Evolutionary conservation across 495 filamentous ascomycete species (phyloP).

Genomic region (Emericellopsis terricola): DNA sequence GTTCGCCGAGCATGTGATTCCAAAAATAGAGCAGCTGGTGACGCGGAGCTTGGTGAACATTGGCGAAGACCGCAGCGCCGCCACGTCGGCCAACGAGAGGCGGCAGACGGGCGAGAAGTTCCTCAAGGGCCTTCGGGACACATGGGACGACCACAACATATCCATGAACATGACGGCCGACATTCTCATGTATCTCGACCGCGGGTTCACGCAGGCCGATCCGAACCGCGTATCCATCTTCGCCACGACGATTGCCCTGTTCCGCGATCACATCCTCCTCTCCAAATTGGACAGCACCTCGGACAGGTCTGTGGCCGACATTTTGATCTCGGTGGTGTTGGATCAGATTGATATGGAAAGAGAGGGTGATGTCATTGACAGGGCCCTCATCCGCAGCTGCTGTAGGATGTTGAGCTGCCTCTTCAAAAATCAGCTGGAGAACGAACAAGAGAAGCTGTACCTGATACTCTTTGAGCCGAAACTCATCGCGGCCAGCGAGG

Average conservation of each 20-base stretch:
- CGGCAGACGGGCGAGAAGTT: constrained; percentile 70
- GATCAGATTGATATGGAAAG: constrained; percentile 88
- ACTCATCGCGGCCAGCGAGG: constrained; percentile 49
- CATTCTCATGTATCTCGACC: constrained; percentile 97
- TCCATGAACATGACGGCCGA: constrained; percentile 97
- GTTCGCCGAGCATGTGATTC: constrained; percentile 51
- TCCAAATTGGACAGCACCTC: constrained; percentile 15
- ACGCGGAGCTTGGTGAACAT: constrained; percentile 36
- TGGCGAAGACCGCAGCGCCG: constrained; percentile 22
- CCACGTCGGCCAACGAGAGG: constrained; percentile 54
- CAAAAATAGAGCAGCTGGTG: constrained; percentile 41
- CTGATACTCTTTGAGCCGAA: constrained; percentile 63
- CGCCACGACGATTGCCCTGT: constrained; percentile 65
- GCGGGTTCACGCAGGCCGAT: constrained; percentile 51
- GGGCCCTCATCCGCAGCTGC: constrained; percentile 61
- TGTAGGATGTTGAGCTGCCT: constrained; percentile 83
- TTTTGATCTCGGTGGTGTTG: constrained; percentile 66
- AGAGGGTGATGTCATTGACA: constrained; percentile 78
- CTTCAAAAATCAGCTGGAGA: constrained; percentile 62
- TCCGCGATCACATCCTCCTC: constrained; percentile 61
- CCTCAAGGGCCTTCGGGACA: constrained; percentile 50
- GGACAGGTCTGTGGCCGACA: constrained; percentile 31
- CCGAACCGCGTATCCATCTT: constrained; percentile 63
- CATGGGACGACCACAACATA: constrained; percentile 77
- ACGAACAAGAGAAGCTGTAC: constrained; percentile 65